These are phyloP conservation scores for Citropsis articulata DNA, from an alignment of 345 rosid genomes.

Conservation along the genomic window DNA sequence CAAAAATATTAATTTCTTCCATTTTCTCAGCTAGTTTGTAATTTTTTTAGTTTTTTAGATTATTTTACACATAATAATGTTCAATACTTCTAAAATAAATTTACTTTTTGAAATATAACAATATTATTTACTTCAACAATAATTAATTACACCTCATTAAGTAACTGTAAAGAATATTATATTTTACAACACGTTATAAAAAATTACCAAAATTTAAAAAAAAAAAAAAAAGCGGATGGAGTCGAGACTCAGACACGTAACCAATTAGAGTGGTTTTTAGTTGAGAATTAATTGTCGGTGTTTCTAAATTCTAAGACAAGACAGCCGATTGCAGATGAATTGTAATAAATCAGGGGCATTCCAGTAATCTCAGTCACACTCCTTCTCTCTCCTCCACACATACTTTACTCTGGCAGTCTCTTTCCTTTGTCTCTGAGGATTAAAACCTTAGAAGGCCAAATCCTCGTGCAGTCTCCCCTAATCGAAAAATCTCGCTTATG, in stretches of 20 bases:
- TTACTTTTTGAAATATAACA: too few relatives aligned
- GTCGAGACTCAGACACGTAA: neutral
- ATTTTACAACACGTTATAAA: neutral
- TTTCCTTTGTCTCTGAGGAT: neutral
- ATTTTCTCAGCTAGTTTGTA: too few relatives aligned
- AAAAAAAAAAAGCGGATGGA: neutral
- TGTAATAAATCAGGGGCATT: conserved; percentile 1
- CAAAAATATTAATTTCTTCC: too few relatives aligned
- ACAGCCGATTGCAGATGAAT: neutral
- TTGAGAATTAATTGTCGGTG: neutral
- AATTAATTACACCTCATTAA: too few relatives aligned
- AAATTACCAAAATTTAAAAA: neutral
- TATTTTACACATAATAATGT: too few relatives aligned
- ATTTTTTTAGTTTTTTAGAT: too few relatives aligned
- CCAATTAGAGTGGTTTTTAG: neutral
- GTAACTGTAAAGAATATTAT: neutral
- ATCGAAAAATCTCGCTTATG: neutral
- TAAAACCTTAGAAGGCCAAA: neutral
- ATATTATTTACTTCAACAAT: neutral
- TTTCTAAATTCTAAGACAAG: neutral
- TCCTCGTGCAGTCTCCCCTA: neutral
- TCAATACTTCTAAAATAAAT: too few relatives aligned
- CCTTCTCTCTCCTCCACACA: neutral
- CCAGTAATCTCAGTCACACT: neutral
- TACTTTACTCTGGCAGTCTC: neutral